phyloP scores from a whole-genome alignment of 345 rosid genomes.

The Turnera subulata region DNA sequence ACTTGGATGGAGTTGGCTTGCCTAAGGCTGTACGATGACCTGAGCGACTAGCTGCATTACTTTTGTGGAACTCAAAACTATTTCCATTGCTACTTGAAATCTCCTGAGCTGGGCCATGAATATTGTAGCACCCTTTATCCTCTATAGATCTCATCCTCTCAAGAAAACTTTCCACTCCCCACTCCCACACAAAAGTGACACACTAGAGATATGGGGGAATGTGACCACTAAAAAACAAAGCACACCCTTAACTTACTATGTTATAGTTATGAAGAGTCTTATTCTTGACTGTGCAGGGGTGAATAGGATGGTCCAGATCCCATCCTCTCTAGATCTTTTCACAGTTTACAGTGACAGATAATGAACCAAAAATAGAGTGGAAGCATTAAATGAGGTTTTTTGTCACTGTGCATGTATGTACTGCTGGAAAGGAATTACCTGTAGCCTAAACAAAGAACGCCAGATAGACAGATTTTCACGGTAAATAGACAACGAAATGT shows the following conservation, averaged over 20 bases:
- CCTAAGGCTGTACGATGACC: conserved; percentile 72
- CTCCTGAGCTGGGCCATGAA: conserved; percentile 46
- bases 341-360: neutral
- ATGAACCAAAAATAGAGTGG: neutral
- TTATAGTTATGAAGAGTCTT: neutral
- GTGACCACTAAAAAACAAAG: conserved; percentile 8
- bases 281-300: neutral
- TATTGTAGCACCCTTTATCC: conserved; percentile 45
- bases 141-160: conserved; percentile 68
- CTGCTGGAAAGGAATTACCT: neutral
- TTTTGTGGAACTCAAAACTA: conserved; percentile 71
- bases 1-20: conserved; percentile 87
- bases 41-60: conserved; percentile 45
- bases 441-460: conserved; percentile 4
- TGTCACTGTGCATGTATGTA: neutral
- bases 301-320: neutral
- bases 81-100: conserved; percentile 31
- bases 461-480: neutral
- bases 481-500: neutral
- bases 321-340: conserved; percentile 6
- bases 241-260: conserved; percentile 3
- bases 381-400: neutral
- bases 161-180: conserved; percentile 10
- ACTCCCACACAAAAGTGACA: conserved; percentile 5
- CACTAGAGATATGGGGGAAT: neutral